Evolutionary conservation across 768 basidiomycete genomes (phyloP).

Genomic region (Inosperma sp.): DNA sequence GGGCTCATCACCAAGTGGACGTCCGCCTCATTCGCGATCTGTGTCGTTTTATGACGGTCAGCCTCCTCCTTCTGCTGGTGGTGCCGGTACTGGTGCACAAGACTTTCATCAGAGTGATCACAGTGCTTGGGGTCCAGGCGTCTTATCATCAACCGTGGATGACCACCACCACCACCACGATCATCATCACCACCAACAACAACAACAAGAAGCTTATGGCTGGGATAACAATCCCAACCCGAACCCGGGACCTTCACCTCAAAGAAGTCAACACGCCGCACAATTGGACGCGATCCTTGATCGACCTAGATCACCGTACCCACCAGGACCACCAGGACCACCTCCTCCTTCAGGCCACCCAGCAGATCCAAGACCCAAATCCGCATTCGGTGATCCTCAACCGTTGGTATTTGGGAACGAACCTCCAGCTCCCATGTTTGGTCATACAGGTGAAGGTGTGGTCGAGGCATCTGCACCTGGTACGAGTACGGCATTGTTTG

Average conservation of each 20-base stretch:
- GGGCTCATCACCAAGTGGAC: conserved; percentile 16
- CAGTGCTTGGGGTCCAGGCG: neutral
- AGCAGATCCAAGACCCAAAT: conserved; percentile 14
- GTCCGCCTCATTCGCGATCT: conserved; percentile 15
- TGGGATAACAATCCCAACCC: conserved; percentile 16
- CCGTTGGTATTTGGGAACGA: conserved; percentile 22
- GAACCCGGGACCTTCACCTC: neutral
- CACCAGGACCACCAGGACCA: neutral
- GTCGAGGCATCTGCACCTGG: conserved; percentile 11
- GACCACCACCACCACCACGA: too few relatives aligned
- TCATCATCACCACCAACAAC: too few relatives aligned
- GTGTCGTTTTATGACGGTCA: conserved; percentile 10
- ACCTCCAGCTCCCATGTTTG: conserved; percentile 18
- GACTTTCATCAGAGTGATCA: too few relatives aligned
- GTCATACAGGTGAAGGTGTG: conserved; percentile 22
- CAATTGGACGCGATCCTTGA: conserved; percentile 8
- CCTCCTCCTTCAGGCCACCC: neutral
- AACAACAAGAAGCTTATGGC: conserved; percentile 19
- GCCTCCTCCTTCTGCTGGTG: conserved; percentile 3
- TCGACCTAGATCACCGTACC: conserved; percentile 13
- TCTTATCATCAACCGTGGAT: conserved; percentile 18
- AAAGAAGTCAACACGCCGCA: neutral
- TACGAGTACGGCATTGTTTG: conserved; percentile 18
- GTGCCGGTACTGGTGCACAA: conserved; percentile 11
- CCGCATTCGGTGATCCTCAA: conserved; percentile 17